phyloP scores from a whole-genome alignment of 2,329 filamentous ascomycete genomes.

The Cordyceps farinosa region DNA sequence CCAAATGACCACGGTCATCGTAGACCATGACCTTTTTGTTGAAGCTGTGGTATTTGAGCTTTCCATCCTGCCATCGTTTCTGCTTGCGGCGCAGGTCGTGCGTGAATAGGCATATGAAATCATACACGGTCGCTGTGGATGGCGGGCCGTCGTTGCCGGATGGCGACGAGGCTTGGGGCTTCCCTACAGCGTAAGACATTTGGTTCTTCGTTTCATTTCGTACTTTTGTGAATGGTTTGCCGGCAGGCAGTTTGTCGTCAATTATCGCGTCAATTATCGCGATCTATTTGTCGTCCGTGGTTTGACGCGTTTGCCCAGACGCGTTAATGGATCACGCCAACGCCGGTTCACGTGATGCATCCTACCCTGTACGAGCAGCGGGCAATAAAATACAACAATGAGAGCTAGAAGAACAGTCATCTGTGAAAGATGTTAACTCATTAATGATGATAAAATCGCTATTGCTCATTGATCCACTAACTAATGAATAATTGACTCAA shows the following conservation, averaged over 20 bases:
- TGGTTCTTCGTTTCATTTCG: not conserved
- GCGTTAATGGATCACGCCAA: constrained; percentile 15
- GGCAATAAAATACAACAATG: no score
- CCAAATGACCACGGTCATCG: constrained; percentile 72
- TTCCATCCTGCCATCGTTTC: constrained; percentile 92
- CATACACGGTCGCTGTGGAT: constrained; percentile 70
- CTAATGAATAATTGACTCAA: not conserved
- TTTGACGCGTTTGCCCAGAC: constrained; percentile 12
- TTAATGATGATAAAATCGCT: no score
- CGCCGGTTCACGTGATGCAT: constrained; percentile 18
- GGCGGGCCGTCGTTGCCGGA: constrained; percentile 24
- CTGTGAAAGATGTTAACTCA: no score
- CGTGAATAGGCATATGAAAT: constrained; percentile 83
- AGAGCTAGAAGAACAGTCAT: no score
- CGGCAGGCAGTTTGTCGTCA: constrained; percentile 12
- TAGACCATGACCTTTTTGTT: constrained; percentile 91
- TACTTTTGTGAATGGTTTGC: not conserved
- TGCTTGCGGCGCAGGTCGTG: constrained; percentile 81
- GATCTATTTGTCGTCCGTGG: not conserved
- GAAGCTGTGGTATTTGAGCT: constrained; percentile 82
- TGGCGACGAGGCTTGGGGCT: constrained; percentile 10
- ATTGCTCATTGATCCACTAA: not conserved
- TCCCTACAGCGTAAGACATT: constrained; percentile 19
- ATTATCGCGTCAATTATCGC: constrained; percentile 18
- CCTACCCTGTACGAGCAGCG: constrained; percentile 1